Conservation (phyloP, 805 yeast species). For the Hanseniaspora meyeri region DNA sequence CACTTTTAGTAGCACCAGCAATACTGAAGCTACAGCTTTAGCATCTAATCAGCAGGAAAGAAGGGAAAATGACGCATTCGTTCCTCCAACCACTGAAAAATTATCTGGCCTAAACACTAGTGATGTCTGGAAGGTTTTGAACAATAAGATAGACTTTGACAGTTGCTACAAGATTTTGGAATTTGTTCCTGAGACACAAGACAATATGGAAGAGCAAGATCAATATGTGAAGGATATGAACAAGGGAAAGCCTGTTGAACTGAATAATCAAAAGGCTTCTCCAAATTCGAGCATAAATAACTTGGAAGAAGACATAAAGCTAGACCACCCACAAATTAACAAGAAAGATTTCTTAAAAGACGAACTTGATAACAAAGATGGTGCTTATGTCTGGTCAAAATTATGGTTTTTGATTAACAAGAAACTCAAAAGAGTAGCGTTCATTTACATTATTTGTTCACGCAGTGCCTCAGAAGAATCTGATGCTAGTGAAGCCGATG, state of each 20-base stretch:
- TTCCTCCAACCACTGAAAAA: conserved; percentile 11
- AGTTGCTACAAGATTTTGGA: conserved; percentile 8
- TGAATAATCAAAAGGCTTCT: not conserved
- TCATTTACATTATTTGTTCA: conserved; percentile 55
- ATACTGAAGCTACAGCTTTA: not conserved
- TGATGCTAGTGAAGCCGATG: conserved; percentile 15
- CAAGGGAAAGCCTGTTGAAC: not conserved
- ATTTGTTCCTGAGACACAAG: conserved; percentile 5
- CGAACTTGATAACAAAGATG: conserved; percentile 52
- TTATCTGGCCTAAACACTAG: conserved; percentile 3
- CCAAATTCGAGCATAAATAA: not conserved
- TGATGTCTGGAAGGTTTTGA: conserved; percentile 8
- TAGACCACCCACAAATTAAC: conserved; percentile 30
- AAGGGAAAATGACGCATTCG: conserved; percentile 4
- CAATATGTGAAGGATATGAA: not conserved
- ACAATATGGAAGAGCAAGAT: conserved; percentile 4
- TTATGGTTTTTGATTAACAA: conserved; percentile 90
- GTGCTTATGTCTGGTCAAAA: conserved; percentile 28
- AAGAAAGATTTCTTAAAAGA: conserved; percentile 55
- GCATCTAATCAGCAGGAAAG: not conserved
- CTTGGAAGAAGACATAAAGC: conserved; percentile 23
- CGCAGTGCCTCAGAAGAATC: conserved; percentile 28
- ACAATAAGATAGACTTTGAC: conserved; percentile 5
- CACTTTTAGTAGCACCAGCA: not conserved
- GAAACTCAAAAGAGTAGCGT: conserved; percentile 82